Conservation (phyloP, 805 yeast species). For the Metschnikowia reukaufii region DNA sequence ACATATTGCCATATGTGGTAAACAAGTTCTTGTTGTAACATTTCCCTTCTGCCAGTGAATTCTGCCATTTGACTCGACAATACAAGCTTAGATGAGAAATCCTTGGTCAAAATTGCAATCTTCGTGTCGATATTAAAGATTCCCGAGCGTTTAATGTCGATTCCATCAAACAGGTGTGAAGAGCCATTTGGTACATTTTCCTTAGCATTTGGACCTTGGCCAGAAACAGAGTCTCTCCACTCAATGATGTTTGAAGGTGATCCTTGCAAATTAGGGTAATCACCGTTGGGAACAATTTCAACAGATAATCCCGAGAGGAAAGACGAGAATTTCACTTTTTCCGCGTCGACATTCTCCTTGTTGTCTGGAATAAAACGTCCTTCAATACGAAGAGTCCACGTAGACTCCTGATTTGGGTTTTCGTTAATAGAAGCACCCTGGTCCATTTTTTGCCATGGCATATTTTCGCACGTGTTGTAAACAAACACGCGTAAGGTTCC, state of each 20-base stretch:
- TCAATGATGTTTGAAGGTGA: constrained; percentile 57
- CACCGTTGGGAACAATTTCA: constrained; percentile 55
- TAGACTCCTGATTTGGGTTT: constrained; percentile 37
- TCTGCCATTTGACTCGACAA: constrained; percentile 64
- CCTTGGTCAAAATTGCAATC: constrained; percentile 73
- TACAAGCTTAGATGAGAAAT: constrained; percentile 64
- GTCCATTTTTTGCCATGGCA: constrained; percentile 68
- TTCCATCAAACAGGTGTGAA: constrained; percentile 66
- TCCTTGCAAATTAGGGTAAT: constrained; percentile 36
- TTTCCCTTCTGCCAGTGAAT: constrained; percentile 72
- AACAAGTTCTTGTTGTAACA: constrained; percentile 83
- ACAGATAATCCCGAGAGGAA: constrained; percentile 83
- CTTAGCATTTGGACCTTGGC: constrained; percentile 16
- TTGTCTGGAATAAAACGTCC: constrained; percentile 62
- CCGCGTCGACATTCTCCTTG: constrained; percentile 9
- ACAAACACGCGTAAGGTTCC: constrained; percentile 75
- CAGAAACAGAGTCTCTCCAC: constrained; percentile 75
- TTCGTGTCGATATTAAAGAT: constrained; percentile 53
- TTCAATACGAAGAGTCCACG: constrained; percentile 87
- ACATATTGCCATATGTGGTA: constrained; percentile 79
- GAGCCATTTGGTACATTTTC: constrained; percentile 19
- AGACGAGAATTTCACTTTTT: constrained; percentile 32
- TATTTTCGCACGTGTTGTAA: constrained; percentile 79
- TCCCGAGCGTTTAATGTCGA: constrained; percentile 84
- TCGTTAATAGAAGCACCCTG: constrained; percentile 19